These are phyloP conservation scores for Piper betle DNA, from an alignment of 164 flowering plant species.

Conservation along the genomic window DNA sequence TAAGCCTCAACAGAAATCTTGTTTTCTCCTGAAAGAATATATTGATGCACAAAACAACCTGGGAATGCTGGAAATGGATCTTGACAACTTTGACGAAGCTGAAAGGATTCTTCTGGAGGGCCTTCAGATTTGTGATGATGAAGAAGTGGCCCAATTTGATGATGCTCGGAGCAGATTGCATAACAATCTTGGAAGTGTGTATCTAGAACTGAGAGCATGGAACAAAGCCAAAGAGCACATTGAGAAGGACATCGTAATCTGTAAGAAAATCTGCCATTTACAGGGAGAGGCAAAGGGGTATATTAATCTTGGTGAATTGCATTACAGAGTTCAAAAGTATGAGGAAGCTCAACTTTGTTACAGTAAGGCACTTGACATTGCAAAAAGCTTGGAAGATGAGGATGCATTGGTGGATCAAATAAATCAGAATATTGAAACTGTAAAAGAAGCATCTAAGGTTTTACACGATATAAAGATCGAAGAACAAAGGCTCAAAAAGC, in stretches of 20 bases:
- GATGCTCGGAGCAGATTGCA: slow-evolving; percentile 83
- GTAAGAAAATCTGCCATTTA: slow-evolving; percentile 53
- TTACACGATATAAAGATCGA: slow-evolving; percentile 58
- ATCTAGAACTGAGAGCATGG: slow-evolving; percentile 69
- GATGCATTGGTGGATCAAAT: slow-evolving; percentile 56
- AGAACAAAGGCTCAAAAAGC: slow-evolving; percentile 78
- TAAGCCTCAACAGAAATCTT: slow-evolving; percentile 24
- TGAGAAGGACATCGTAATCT: slow-evolving; percentile 66
- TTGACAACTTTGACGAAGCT: slow-evolving; percentile 78
- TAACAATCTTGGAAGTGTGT: slow-evolving; percentile 82
- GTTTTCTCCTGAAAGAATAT: slow-evolving; percentile 59
- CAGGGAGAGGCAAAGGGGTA: slow-evolving; percentile 98
- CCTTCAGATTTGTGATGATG: slow-evolving; percentile 73
- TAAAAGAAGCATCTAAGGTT: slow-evolving; percentile 46
- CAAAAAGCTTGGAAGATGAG: slow-evolving; percentile 85
- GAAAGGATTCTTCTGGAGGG: slow-evolving; percentile 47
- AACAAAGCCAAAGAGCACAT: slow-evolving; percentile 61
- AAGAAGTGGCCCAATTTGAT: slow-evolving; percentile 64
- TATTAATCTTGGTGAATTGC: slow-evolving; percentile 84
- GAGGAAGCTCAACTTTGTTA: slow-evolving; percentile 65
- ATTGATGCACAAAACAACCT: slow-evolving; percentile 87
- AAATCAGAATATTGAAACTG: slow-evolving; percentile 44
- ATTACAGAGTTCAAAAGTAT: slow-evolving; percentile 55
- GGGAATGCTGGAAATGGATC: slow-evolving; percentile 92
- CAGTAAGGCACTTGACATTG: slow-evolving; percentile 62